A percentile compares a stretch with the other conserved stretches of the same genome.
Conservation (phyloP, 176 grass and related monocot genomes). For the Stipa capillata region DNA sequence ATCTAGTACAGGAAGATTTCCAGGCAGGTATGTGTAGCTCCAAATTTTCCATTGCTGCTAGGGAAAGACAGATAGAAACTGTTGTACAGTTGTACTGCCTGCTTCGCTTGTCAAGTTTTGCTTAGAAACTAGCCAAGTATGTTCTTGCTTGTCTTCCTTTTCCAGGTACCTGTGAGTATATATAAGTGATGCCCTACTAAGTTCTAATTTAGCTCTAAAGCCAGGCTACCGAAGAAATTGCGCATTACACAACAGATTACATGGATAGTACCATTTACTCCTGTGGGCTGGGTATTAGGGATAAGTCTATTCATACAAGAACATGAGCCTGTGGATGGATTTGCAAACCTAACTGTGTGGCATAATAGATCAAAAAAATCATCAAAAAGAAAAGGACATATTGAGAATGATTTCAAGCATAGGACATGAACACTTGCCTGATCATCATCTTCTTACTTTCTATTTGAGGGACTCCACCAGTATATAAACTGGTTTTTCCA, state of each 20-base stretch:
- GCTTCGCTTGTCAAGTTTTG: too few relatives aligned
- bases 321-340: background rate
- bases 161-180: too few relatives aligned
- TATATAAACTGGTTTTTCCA: conserved; percentile 68
- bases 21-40: too few relatives aligned
- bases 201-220: background rate
- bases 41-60: too few relatives aligned
- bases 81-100: too few relatives aligned
- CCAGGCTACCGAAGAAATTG: background rate
- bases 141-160: too few relatives aligned
- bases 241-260: background rate
- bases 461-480: conserved; percentile 81
- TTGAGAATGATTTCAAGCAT: background rate
- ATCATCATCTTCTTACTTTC: conserved; percentile 6
- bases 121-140: too few relatives aligned
- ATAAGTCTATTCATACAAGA: background rate
- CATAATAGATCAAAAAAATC: background rate
- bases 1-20: too few relatives aligned
- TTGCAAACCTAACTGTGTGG: background rate
- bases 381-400: background rate
- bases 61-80: too few relatives aligned
- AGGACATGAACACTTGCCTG: conserved; percentile 17
- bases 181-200: background rate
- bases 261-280: background rate
- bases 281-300: background rate